These are phyloP conservation scores for Darksidea phi DNA, from an alignment of 495 filamentous ascomycete genomes.

Conservation along the genomic window DNA sequence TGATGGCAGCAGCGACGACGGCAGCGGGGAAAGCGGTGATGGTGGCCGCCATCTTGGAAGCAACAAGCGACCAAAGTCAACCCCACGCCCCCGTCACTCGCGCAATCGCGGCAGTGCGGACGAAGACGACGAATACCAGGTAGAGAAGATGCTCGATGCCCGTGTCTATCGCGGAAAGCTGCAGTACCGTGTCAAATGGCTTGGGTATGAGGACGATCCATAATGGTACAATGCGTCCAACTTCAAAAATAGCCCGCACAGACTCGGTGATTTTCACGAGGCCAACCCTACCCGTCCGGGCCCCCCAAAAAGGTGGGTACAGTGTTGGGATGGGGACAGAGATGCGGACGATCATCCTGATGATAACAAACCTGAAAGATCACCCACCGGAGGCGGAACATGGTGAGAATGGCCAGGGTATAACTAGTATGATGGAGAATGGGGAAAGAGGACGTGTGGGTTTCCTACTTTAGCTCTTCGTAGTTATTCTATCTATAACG, in stretches of 20 bases:
- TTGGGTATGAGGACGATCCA: conserved; percentile 13
- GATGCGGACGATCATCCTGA: conserved; percentile 6
- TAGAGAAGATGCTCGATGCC: conserved; percentile 11
- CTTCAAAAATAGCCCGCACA: conserved; percentile 19
- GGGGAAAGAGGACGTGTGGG: no score
- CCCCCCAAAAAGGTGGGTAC: conserved; percentile 9
- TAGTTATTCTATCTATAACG: no score
- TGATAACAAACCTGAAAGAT: conserved; percentile 5
- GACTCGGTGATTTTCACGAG: conserved; percentile 8
- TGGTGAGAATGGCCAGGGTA: no score
- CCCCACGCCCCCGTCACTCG: no score
- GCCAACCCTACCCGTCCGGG: conserved; percentile 8
- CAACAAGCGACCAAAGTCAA: no score
- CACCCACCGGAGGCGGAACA: background rate
- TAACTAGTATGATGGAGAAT: no score
- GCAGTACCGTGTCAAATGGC: conserved; percentile 16
- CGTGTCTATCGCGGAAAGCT: conserved; percentile 16
- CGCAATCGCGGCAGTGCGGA: background rate
- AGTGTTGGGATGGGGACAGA: conserved; percentile 15
- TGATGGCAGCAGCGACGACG: conserved; percentile 3
- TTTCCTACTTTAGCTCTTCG: no score
- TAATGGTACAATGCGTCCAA: conserved; percentile 16
- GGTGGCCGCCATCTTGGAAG: no score
- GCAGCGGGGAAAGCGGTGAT: background rate
- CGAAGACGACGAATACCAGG: conserved; percentile 6